Evolutionary conservation across 2,329 filamentous ascomycete species (phyloP), one percentile per base, ranked within the genome.

Genomic region (Talaromyces sp.): DNA sequence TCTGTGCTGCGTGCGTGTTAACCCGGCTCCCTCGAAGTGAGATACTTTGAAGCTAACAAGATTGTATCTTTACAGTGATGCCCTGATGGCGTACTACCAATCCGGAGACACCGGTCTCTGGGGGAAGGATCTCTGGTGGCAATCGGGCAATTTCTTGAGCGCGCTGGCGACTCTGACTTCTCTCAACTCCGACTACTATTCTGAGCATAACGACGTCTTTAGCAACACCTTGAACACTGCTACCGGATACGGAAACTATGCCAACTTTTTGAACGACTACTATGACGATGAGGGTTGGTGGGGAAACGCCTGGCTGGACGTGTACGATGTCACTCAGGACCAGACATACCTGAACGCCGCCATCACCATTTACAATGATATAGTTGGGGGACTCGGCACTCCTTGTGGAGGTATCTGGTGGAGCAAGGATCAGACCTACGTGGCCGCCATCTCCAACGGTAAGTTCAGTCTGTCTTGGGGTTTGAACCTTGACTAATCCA

Each of bases 271-370:
- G 8, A 36, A 63, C 44, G 14, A n/a, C 27, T 63, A 18, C 31
- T 63, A 63, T 40, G 61, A 63, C 27, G 61, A 63, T 23, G 61
- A 63, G 31, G 57, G 57, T 12, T 63, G 61, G 61, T 63, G 61
- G 61, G 61, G 52, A 36, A 63, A 63, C 51, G 61, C 61, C 5
- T 63, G 58, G 53, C 42, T 63, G 36, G 61, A 60, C 34, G 61
- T 63, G 8, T 63, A 63, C 54, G 61, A 63, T 36, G 34, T 60
- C 52, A 60, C 57, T n/a, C 27, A 28, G 9, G 31, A 60, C 33
- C 18, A 28, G 31, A 42, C 57, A 5, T 60, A 60, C 34, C 31
- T 63, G 47, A 36, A 63, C 9, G 34, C 51, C 28, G 61, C 57
- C 7, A 63, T 63, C 33, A 60, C 52, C 2, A 51, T 63, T 18